Percentiles rank a stretch among this genome's conserved stretches.
Evolutionary conservation across 2,329 filamentous ascomycete species (phyloP).

Genomic region (Colletotrichum spinosum): DNA sequence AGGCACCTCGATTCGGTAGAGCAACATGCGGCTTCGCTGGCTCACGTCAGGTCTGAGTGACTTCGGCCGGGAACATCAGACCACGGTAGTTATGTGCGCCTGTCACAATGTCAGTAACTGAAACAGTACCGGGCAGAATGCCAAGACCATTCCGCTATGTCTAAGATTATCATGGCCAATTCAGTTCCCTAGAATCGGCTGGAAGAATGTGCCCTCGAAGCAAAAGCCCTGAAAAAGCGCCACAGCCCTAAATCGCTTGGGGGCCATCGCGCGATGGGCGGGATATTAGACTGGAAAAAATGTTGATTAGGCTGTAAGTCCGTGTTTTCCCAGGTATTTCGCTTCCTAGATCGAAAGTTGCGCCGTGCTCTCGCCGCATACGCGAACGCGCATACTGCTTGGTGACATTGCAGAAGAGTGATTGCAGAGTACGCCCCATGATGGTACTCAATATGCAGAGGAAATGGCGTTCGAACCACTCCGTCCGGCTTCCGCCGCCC

Average conservation of each 20-base stretch:
- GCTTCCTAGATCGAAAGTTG: conserved; percentile 8
- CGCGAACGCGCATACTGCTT: too few species aligned
- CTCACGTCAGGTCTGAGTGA: too few species aligned
- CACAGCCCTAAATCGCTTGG: conserved; percentile 1
- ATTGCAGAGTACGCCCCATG: too few species aligned
- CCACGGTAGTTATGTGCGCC: background rate
- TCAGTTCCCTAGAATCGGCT: conserved; percentile 18
- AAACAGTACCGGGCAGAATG: conserved; percentile 5
- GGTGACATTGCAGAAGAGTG: too few species aligned
- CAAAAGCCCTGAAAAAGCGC: background rate
- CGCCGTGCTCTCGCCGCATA: too few species aligned
- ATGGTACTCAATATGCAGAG: too few species aligned
- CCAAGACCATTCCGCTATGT: conserved; percentile 1
- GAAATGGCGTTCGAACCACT: too few species aligned
- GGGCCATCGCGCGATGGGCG: background rate
- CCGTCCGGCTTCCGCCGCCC: too few species aligned
- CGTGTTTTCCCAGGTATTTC: background rate
- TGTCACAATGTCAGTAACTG: background rate
- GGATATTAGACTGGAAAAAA: background rate
- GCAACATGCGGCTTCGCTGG: too few species aligned
- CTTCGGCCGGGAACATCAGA: too few species aligned
- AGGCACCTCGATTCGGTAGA: too few species aligned
- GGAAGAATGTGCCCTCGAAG: background rate
- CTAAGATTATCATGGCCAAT: conserved; percentile 10
- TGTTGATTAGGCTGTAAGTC: too few species aligned